These are phyloP conservation scores for Flaveria ramosissima DNA, from an alignment of 129 eudicot species.

Conservation along the genomic window DNA sequence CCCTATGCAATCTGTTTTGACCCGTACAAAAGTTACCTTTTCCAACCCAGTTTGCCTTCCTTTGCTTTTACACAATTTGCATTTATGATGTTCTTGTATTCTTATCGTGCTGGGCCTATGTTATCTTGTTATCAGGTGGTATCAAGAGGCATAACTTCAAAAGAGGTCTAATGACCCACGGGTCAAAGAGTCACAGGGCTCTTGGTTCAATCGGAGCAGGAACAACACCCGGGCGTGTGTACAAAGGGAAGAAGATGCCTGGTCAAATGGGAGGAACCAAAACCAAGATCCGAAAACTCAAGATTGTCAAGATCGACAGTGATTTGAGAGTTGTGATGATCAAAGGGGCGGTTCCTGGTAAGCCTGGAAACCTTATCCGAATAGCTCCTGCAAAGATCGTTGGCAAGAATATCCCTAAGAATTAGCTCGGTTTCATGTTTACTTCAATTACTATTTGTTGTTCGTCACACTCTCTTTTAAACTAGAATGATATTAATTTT, in stretches of 20 bases:
- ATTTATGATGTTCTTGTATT: not conserved
- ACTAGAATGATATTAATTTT: slow-evolving; percentile 13
- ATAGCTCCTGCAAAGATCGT: slow-evolving; percentile 96
- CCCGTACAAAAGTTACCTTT: not conserved
- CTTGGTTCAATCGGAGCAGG: slow-evolving; percentile 98
- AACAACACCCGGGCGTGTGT: slow-evolving; percentile 95
- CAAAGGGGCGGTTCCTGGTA: slow-evolving; percentile 97
- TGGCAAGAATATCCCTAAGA: slow-evolving; percentile 85
- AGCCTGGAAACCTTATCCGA: slow-evolving; percentile 94
- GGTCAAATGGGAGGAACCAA: slow-evolving; percentile 98
- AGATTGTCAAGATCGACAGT: slow-evolving; percentile 72
- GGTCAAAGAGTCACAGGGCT: slow-evolving; percentile 91
- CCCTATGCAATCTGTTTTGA: not conserved
- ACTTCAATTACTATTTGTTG: slow-evolving; percentile 2
- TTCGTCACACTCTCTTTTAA: not conserved
- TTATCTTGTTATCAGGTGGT: slow-evolving; percentile 60
- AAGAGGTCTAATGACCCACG: slow-evolving; percentile 93
- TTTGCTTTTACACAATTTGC: not conserved
- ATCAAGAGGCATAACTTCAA: slow-evolving; percentile 89
- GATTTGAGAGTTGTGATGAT: slow-evolving; percentile 85
- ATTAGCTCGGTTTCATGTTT: slow-evolving; percentile 36
- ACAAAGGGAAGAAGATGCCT: slow-evolving; percentile 94
- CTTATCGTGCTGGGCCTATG: not conserved
- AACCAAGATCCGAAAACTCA: slow-evolving; percentile 76
- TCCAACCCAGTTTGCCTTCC: not conserved